Conservation (phyloP, 352 stramenopile species). For the Globisporangium spiculum region DNA sequence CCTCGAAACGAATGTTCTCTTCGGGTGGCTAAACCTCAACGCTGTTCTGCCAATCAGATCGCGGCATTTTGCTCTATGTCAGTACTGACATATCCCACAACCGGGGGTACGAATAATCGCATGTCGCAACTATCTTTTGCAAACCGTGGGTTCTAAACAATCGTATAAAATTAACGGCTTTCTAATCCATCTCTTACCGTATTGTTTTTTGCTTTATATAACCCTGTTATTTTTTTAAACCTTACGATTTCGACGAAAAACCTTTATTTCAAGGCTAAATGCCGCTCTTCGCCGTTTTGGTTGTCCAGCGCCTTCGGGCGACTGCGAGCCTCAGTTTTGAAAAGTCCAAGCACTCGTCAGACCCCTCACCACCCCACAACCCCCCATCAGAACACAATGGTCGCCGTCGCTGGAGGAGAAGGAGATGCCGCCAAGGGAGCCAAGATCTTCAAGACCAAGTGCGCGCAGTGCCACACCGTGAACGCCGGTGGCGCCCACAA, state of each 20-base stretch:
- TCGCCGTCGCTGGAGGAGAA: slow-evolving; percentile 26
- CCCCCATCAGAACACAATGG: slow-evolving; percentile 9
- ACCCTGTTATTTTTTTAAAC: no score
- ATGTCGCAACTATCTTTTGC: no score
- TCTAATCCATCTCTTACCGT: no score
- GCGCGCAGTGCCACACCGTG: slow-evolving; percentile 93
- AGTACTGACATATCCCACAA: no score
- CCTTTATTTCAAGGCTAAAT: background rate
- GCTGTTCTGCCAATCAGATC: no score
- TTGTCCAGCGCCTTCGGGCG: background rate
- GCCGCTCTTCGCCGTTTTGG: background rate
- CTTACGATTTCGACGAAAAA: background rate
- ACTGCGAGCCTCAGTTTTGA: slow-evolving; percentile 37
- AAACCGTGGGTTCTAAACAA: no score
- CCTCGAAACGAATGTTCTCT: no score
- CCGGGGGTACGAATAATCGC: no score
- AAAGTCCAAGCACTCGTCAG: slow-evolving; percentile 33
- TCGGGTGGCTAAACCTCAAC: no score
- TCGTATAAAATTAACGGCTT: no score
- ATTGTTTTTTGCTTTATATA: no score
- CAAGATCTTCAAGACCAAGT: slow-evolving; percentile 98
- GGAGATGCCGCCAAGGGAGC: slow-evolving; percentile 87
- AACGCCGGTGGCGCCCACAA: slow-evolving; percentile 93
- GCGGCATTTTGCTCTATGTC: no score
- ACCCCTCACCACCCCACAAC: background rate